Base-by-base conservation (phyloP, 2,329 filamentous ascomycete genomes). In the Fusarium pseudocircinatum region DNA sequence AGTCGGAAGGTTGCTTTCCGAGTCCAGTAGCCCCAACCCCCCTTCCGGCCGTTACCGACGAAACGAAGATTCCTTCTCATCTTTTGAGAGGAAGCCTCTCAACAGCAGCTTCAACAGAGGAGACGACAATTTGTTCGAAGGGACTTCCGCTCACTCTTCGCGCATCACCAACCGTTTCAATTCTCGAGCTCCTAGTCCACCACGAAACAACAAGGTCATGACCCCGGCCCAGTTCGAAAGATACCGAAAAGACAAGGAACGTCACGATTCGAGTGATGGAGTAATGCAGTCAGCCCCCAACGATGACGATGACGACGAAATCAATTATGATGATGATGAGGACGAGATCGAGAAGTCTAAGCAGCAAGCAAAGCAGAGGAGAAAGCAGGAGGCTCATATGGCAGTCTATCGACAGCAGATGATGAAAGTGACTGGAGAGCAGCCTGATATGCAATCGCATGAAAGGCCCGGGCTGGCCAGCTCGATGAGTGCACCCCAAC, bases 341-440 rank as follows among this genome's bases (percentile, higher is more conserved):
- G 94, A 97, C 75, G 94, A 97, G 72, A 81, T 87, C 1, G 94
- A 97, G 78, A 94, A 93, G 78, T 90, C 90, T 34, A 92, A 87
- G 79, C 88, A 93, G 79, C 87, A 92, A 52, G 90, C 92, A 24
- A 93, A 91, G 80, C 94, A 96, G 80, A 88, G 95, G 72, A 90
- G 91, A 77, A 96, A 95, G 85, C 95, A 97, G 80, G 94, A 97
- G 82, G 95, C 95, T 18, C 94, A 96, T 80, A 92, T 97, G 86
- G 89, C 94, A 4, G 92, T 97, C 4, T 97, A 97, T 81, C 90
- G 95, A 65, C 95, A 97, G 81, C 93, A 96, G 82, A 97, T 97
- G 95, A 97, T 96, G 93, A 97, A 97, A 83, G 93, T 96, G 36
- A 97, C 94, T 2, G 95, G 95, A 53, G 94, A 96, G 75, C 84